These are phyloP conservation scores for Phlebiopsis flavidoalba DNA, from an alignment of 768 basidiomycete genomes.

Conservation along the genomic window DNA sequence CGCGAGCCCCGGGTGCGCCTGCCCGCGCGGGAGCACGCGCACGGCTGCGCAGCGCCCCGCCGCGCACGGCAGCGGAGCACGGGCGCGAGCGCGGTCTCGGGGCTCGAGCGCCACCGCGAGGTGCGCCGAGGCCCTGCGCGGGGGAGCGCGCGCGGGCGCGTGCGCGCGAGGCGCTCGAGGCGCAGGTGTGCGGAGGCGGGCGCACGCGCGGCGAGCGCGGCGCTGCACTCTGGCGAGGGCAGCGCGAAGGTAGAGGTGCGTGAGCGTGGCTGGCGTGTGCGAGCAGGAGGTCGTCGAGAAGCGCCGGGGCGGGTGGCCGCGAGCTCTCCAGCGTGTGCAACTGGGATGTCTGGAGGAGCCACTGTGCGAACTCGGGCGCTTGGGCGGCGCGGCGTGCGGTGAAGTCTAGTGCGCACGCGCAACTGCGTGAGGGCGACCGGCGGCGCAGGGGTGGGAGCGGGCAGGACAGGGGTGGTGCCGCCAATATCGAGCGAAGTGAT, in stretches of 20 bases:
- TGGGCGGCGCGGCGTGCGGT: conserved; percentile 53
- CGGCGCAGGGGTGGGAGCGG: conserved; percentile 37
- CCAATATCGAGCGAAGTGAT: conserved; percentile 44
- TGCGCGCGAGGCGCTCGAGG: conserved; percentile 48
- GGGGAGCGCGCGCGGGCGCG: conserved; percentile 44
- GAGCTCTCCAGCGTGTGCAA: conserved; percentile 55
- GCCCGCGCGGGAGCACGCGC: conserved; percentile 42
- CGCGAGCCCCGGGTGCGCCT: conserved; percentile 41
- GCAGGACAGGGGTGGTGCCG: conserved; percentile 50
- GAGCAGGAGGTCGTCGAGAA: conserved; percentile 54
- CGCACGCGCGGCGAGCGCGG: conserved; percentile 43
- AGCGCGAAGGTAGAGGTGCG: conserved; percentile 51
- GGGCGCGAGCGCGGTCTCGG: conserved; percentile 48
- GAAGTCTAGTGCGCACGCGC: conserved; percentile 63
- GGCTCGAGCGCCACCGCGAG: conserved; percentile 58
- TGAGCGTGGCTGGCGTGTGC: conserved; percentile 48
- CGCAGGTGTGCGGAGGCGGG: conserved; percentile 47
- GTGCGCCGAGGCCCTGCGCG: conserved; percentile 41
- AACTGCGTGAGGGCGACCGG: conserved; percentile 46
- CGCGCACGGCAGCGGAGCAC: conserved; percentile 44
- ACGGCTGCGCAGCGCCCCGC: conserved; percentile 14
- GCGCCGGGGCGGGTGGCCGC: conserved; percentile 44
- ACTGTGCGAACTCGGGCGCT: conserved; percentile 61
- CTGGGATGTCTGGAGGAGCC: conserved; percentile 59
- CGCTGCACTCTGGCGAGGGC: conserved; percentile 42